These are phyloP conservation scores for Corymbia calophylla DNA, from an alignment of 441 rosid genomes.

Conservation along the genomic window DNA sequence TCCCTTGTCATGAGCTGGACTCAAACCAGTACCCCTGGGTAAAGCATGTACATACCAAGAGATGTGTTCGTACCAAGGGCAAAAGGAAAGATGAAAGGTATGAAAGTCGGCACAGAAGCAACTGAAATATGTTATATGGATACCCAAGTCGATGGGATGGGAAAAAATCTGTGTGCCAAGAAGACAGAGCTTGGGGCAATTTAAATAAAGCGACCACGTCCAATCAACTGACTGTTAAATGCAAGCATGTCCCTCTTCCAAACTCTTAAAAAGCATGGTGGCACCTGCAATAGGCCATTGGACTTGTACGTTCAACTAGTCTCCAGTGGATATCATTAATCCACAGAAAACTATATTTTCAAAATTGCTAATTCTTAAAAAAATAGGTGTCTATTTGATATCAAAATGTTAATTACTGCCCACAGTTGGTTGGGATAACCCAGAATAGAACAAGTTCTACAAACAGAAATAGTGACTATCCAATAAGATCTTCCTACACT, in stretches of 20 bases:
- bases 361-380: not conserved
- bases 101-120: not conserved
- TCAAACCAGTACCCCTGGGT: not conserved
- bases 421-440: not conserved
- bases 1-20: not conserved
- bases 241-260: not conserved
- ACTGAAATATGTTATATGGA: not conserved
- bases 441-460: not conserved
- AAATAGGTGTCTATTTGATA: not conserved
- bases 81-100: not conserved
- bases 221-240: not conserved
- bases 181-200: not conserved
- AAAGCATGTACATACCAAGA: not conserved
- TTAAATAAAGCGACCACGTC: not conserved
- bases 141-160: not conserved
- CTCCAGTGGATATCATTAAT: not conserved
- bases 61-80: not conserved
- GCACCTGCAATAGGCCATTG: not conserved
- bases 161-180: not conserved
- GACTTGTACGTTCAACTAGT: not conserved
- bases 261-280: not conserved
- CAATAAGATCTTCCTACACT: not conserved
- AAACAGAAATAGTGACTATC: not conserved
- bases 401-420: not conserved
- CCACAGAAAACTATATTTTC: not conserved